Evolutionary conservation across 176 grass and related monocot genomes (phyloP).

Genomic region (Carex littledalei): DNA sequence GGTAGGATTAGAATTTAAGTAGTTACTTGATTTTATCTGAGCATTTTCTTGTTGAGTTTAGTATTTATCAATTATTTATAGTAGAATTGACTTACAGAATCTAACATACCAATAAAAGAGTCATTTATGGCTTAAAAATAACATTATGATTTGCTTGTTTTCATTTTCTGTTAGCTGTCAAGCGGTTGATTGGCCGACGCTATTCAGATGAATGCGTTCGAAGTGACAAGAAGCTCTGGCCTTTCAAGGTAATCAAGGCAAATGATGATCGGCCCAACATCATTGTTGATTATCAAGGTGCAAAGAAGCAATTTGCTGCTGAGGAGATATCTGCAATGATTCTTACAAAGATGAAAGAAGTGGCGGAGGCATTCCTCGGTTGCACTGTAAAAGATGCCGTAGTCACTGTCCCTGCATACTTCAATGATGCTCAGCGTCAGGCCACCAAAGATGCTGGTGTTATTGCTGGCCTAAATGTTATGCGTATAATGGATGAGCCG

Average conservation of each 20-base stretch:
- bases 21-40: not conserved
- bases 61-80: not conserved
- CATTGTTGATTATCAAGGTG: not conserved
- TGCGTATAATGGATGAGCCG: not conserved
- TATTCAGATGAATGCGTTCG: no score
- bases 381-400: not conserved
- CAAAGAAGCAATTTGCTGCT: not conserved
- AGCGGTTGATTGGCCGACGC: not conserved
- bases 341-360: not conserved
- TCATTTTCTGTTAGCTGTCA: constrained; percentile 21
- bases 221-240: no score
- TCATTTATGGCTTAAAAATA: not conserved
- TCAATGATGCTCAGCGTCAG: not conserved
- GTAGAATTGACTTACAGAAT: not conserved
- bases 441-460: not conserved
- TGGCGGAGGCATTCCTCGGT: not conserved
- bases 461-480: not conserved
- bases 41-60: not conserved
- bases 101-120: not conserved
- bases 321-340: not conserved
- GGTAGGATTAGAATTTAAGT: not conserved
- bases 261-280: not conserved
- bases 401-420: not conserved
- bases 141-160: not conserved
- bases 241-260: not conserved